These are phyloP conservation scores for Aegilops tauschii DNA, from an alignment of 176 grass and related monocot genomes.

Conservation along the genomic window DNA sequence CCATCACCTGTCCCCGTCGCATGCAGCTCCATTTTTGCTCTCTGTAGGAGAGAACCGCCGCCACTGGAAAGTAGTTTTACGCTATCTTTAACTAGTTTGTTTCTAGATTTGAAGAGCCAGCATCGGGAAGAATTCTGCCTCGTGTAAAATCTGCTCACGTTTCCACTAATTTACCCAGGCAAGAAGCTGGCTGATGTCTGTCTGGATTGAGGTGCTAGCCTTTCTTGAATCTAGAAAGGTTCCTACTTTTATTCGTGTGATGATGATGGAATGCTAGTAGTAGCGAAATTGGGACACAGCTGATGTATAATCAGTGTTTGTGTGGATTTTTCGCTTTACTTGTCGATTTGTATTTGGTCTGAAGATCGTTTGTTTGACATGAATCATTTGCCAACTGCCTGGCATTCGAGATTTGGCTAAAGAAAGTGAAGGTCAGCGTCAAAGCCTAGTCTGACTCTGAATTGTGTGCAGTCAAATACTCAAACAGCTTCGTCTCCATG, in stretches of 20 bases:
- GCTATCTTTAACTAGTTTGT: slow-evolving; percentile 23
- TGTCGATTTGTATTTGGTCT: neutral
- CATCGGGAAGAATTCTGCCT: slow-evolving; percentile 11
- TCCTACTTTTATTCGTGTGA: neutral
- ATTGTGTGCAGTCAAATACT: too few species aligned
- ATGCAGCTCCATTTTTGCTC: slow-evolving; percentile 38
- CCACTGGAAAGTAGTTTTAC: neutral
- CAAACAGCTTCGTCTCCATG: too few species aligned
- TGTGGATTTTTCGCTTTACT: neutral
- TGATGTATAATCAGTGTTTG: neutral
- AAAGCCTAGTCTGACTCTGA: too few species aligned
- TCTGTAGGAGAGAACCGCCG: neutral
- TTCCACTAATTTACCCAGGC: slow-evolving; percentile 22
- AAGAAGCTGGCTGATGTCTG: neutral
- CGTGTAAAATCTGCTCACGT: slow-evolving; percentile 31
- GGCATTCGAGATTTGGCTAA: too few species aligned
- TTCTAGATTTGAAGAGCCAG: neutral
- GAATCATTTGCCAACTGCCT: neutral
- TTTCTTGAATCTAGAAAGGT: neutral
- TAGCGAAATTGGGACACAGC: neutral
- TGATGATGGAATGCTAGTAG: neutral
- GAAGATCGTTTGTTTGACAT: neutral
- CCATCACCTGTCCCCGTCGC: neutral
- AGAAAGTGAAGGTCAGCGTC: too few species aligned
- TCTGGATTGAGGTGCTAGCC: slow-evolving; percentile 5